Conservation (phyloP, 179 eudicot species). For the Sideroxylon spinosum region DNA sequence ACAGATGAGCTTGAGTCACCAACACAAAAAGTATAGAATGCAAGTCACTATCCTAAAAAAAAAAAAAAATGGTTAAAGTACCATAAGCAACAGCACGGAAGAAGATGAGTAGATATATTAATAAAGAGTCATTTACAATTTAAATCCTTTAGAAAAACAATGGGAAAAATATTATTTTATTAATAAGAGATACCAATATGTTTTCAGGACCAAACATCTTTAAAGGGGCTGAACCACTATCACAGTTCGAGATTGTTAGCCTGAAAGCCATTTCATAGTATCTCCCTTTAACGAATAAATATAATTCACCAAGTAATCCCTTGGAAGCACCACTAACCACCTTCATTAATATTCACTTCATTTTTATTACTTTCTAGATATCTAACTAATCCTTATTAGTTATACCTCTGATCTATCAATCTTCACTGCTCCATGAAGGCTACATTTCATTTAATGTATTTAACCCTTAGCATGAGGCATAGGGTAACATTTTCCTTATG, state of each 20-base stretch:
- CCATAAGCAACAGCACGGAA: neutral
- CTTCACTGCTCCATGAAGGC: neutral
- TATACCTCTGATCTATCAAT: neutral
- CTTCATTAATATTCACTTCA: neutral
- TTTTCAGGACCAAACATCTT: neutral
- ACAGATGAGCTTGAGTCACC: conserved; percentile 37
- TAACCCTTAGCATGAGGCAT: neutral
- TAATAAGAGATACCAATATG: neutral
- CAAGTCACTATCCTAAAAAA: conserved; percentile 31
- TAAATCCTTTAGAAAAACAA: neutral
- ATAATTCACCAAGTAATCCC: neutral
- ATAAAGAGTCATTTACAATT: neutral
- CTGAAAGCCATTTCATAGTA: neutral
- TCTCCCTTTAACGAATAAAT: neutral
- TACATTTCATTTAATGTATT: neutral
- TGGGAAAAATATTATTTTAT: neutral
- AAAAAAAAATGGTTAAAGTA: neutral
- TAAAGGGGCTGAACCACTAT: neutral
- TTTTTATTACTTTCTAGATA: neutral
- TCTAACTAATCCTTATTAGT: neutral
- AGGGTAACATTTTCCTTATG: neutral
- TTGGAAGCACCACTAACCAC: neutral
- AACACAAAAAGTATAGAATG: no score
- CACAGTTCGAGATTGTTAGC: neutral
- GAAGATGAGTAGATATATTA: neutral